Conservation (phyloP, 371 early-diverging fungal genomes). For the Zychaea mexicana region DNA sequence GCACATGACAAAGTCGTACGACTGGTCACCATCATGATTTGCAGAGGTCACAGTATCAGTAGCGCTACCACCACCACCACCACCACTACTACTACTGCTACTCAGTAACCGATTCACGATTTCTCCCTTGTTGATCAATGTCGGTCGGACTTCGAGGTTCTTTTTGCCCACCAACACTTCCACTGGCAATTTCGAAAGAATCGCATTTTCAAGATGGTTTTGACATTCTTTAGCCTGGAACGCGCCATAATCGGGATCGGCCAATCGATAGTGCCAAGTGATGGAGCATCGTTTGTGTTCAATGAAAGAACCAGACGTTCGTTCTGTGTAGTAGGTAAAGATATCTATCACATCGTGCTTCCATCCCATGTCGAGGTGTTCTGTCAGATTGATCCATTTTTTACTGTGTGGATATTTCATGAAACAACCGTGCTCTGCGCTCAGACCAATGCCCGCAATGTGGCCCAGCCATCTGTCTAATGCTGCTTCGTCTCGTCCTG, state of each 20-base stretch:
- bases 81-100: not conserved
- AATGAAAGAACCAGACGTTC: slow-evolving; percentile 84
- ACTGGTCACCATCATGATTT: slow-evolving; percentile 33
- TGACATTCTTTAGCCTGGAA: slow-evolving; percentile 93
- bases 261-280: slow-evolving; percentile 92
- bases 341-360: slow-evolving; percentile 84
- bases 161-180: slow-evolving; percentile 96
- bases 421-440: slow-evolving; percentile 78
- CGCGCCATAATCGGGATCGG: slow-evolving; percentile 84
- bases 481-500: slow-evolving; percentile 87
- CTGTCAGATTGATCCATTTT: slow-evolving; percentile 80
- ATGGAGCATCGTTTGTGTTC: slow-evolving; percentile 84
- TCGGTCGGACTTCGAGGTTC: slow-evolving; percentile 91
- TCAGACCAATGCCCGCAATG: slow-evolving; percentile 79
- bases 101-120: slow-evolving; percentile 84
- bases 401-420: slow-evolving; percentile 56
- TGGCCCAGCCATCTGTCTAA: slow-evolving; percentile 86
- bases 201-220: slow-evolving; percentile 86
- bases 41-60: too few species aligned
- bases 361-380: slow-evolving; percentile 86
- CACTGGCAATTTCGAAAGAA: slow-evolving; percentile 88
- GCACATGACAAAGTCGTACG: slow-evolving; percentile 86
- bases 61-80: not conserved
- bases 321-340: slow-evolving; percentile 88
- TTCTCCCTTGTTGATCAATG: slow-evolving; percentile 86